These are phyloP conservation scores for Penicillium riverlandense DNA, from an alignment of 495 filamentous ascomycete genomes.

Conservation along the genomic window DNA sequence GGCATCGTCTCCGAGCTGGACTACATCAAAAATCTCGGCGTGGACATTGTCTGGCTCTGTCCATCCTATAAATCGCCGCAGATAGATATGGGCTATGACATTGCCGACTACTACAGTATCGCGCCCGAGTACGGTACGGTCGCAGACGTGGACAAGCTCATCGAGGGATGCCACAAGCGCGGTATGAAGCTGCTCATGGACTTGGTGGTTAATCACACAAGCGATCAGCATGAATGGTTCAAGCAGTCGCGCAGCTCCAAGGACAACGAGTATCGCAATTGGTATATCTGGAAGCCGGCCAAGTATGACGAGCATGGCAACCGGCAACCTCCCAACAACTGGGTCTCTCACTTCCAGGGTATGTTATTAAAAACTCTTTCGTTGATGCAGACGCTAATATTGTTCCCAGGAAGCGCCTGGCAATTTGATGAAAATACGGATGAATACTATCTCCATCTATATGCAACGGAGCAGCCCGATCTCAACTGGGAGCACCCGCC, in stretches of 20 bases:
- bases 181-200: conserved; percentile 70
- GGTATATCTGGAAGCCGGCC: conserved; percentile 66
- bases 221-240: conserved; percentile 73
- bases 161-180: conserved; percentile 44
- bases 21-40: conserved; percentile 55
- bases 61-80: conserved; percentile 62
- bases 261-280: conserved; percentile 54
- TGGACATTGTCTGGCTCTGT: conserved; percentile 63
- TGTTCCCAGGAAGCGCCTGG: conserved; percentile 49
- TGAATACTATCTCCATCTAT: conserved; percentile 68
- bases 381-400: neutral
- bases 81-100: conserved; percentile 58
- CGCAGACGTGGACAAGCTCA: conserved; percentile 57
- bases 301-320: conserved; percentile 51
- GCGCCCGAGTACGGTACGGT: conserved; percentile 55
- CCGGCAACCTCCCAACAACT: conserved; percentile 63
- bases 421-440: conserved; percentile 54
- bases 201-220: conserved; percentile 74
- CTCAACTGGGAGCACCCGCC: conserved; percentile 67
- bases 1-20: conserved; percentile 60
- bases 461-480: conserved; percentile 59
- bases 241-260: conserved; percentile 55
- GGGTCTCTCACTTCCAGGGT: conserved; percentile 54
- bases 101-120: conserved; percentile 60
- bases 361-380: neutral